These are phyloP conservation scores for Tripidium arundinaceum DNA, from an alignment of 202 grass and related monocot species.

Conservation along the genomic window DNA sequence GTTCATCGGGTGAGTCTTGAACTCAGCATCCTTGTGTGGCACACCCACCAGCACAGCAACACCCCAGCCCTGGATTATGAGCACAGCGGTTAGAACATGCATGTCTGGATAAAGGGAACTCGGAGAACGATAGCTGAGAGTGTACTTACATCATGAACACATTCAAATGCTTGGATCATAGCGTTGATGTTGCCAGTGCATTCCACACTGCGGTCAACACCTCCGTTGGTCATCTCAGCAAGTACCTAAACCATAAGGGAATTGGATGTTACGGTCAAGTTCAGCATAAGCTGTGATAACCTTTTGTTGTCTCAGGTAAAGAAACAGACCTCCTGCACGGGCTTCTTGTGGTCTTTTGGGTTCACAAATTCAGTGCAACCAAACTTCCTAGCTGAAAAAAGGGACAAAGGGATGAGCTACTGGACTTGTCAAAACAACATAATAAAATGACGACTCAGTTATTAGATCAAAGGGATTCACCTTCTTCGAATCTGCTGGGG, in stretches of 20 bases:
- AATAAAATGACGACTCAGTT: background rate
- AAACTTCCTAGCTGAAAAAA: slow-evolving; percentile 73
- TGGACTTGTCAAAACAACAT: background rate
- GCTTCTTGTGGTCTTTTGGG: slow-evolving; percentile 71
- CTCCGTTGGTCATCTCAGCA: slow-evolving; percentile 91
- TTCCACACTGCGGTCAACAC: slow-evolving; percentile 82
- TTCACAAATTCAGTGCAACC: slow-evolving; percentile 93
- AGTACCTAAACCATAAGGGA: slow-evolving; percentile 56
- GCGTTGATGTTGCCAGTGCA: slow-evolving; percentile 91
- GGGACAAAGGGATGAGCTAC: slow-evolving; percentile 25
- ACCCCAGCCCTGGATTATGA: slow-evolving; percentile 73
- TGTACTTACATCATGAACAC: slow-evolving; percentile 68
- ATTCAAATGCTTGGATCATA: slow-evolving; percentile 96
- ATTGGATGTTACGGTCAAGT: background rate
- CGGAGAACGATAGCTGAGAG: background rate
- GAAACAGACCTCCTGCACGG: slow-evolving; percentile 74
- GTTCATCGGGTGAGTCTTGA: slow-evolving; percentile 89
- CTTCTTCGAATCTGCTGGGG: slow-evolving; percentile 68
- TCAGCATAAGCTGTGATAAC: background rate
- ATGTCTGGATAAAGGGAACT: background rate
- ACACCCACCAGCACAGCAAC: slow-evolving; percentile 88
- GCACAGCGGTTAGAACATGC: background rate
- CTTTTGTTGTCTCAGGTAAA: background rate
- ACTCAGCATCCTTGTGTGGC: slow-evolving; percentile 71
- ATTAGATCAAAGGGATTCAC: slow-evolving; percentile 35